Evolutionary conservation across 495 filamentous ascomycete genomes (phyloP), one percentile per base, ranked within the genome.

Genomic region (Penicillium flavigenum): DNA sequence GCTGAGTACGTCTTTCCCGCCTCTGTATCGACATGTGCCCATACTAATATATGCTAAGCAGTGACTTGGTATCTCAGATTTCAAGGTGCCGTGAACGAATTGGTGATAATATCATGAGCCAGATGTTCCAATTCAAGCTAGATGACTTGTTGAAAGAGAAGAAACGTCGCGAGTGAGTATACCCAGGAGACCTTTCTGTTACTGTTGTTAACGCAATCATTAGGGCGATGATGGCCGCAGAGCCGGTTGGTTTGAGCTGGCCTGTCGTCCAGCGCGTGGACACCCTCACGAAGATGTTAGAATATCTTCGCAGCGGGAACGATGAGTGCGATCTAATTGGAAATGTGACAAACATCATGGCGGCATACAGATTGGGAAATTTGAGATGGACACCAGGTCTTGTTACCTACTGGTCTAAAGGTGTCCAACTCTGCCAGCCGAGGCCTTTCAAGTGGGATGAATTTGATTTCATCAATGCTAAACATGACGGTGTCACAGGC

Each of bases 361-460:
- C 3, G 12, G 36, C 34, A 19, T 52, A 52, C 17, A 19, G 26
- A 20, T 27, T 9, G 2, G 7, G 17, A 1, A 4, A 36, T 16
- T 26, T 57, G n/a, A 19, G 31, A 1, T 57, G 38, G 38, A 47
- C 7, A 8, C 39, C 27, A 3, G 27, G 36, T 0, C 36, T 44
- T 16, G 54, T 51, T 12, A 57, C 55, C 16, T 57, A 57, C n/a
- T 51, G 47, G 55, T 51, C 55, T 17, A 11, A 57, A 5, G 47
- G 55, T 12, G 16, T 5, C 4, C 38, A 51, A 42, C 26, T 57
- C 27, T 51, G 36, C 10, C 5, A 57, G 22, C 55, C 55, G 22
- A 51, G 38, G 14, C 39, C 55, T 9, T 42, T 32, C 22, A 10
- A 19, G 14, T 51, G 36, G 38, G 26, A 51, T 19, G 47, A 57